Percentiles rank a stretch among this genome's conserved stretches.
Evolutionary conservation across 495 filamentous ascomycete genomes (phyloP).

Genomic region (Podospora bellae-mahoneyi): DNA sequence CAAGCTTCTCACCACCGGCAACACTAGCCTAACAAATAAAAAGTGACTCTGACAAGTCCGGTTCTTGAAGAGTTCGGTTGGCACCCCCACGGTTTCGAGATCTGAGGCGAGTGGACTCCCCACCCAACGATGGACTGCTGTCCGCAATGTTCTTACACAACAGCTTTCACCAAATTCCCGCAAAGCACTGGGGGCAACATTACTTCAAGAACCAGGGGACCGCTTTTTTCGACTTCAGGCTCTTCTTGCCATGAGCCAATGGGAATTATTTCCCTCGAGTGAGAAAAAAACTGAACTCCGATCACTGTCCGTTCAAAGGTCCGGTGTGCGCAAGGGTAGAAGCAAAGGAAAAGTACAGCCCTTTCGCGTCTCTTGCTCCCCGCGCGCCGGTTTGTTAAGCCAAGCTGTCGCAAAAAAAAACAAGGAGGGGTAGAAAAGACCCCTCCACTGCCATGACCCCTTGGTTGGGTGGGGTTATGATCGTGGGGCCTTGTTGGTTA

Average conservation of each 20-base stretch:
- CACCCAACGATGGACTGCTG: slow-evolving; percentile 13
- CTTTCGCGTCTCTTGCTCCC: background rate
- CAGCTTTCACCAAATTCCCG: slow-evolving; percentile 25
- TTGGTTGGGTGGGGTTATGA: slow-evolving; percentile 13
- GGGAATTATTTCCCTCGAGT: background rate
- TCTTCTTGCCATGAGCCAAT: slow-evolving; percentile 19
- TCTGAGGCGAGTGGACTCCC: slow-evolving; percentile 11
- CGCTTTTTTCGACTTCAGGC: slow-evolving; percentile 22
- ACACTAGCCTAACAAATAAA: background rate
- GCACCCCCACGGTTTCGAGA: slow-evolving; percentile 16
- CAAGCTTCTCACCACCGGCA: background rate
- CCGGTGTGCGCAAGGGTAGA: background rate
- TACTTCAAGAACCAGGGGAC: slow-evolving; percentile 8
- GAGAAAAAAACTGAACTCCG: slow-evolving; percentile 17
- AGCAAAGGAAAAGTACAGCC: background rate
- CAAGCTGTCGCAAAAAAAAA: slow-evolving; percentile 8
- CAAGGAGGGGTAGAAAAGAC: slow-evolving; percentile 12
- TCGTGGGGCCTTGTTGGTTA: background rate
- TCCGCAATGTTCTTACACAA: slow-evolving; percentile 13
- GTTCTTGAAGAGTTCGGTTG: background rate
- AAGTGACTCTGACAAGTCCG: background rate
- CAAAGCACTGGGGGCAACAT: background rate
- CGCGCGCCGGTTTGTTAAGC: slow-evolving; percentile 16
- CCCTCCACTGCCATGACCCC: slow-evolving; percentile 19
- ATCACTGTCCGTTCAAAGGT: slow-evolving; percentile 16